Conservation (phyloP, 305 asterid species). For the Salvia sclarea region DNA sequence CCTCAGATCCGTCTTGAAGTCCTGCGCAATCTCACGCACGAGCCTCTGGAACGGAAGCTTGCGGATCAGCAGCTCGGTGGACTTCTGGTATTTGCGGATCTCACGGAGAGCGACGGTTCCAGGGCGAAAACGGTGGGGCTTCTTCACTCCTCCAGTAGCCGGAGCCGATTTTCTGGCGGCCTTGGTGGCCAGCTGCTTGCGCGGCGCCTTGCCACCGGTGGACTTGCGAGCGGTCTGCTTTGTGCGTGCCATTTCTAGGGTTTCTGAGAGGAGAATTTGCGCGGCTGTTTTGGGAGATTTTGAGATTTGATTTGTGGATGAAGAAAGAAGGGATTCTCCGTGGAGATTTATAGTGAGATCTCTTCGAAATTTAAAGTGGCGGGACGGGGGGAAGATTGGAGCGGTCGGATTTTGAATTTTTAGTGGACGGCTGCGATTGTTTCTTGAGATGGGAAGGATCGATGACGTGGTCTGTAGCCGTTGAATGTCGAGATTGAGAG, state of each 20-base stretch:
- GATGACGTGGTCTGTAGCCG: slow-evolving; percentile 32
- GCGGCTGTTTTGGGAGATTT: too few relatives aligned
- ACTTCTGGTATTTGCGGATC: slow-evolving; percentile 58
- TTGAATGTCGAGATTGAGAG: background rate
- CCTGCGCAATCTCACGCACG: slow-evolving; percentile 64
- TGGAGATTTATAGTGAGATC: slow-evolving; percentile 13
- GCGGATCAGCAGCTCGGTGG: slow-evolving; percentile 56
- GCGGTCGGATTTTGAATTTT: slow-evolving; percentile 9
- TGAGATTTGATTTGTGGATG: slow-evolving; percentile 12
- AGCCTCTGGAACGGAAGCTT: slow-evolving; percentile 67
- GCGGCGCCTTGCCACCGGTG: slow-evolving; percentile 55
- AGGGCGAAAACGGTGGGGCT: slow-evolving; percentile 61
- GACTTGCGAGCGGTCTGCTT: slow-evolving; percentile 57
- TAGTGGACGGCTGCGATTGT: background rate
- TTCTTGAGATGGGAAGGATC: slow-evolving; percentile 7
- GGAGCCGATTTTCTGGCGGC: slow-evolving; percentile 57
- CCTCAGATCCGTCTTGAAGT: slow-evolving; percentile 64
- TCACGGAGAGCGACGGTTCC: slow-evolving; percentile 66
- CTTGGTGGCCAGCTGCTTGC: slow-evolving; percentile 54
- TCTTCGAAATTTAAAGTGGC: slow-evolving; percentile 26
- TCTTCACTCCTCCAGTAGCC: slow-evolving; percentile 59
- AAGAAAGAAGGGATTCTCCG: background rate
- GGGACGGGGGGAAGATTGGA: slow-evolving; percentile 29
- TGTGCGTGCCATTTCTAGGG: slow-evolving; percentile 48
- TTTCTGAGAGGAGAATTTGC: background rate